phyloP scores from a whole-genome alignment of 495 filamentous ascomycete genomes.

The Cudoniella acicularis region DNA sequence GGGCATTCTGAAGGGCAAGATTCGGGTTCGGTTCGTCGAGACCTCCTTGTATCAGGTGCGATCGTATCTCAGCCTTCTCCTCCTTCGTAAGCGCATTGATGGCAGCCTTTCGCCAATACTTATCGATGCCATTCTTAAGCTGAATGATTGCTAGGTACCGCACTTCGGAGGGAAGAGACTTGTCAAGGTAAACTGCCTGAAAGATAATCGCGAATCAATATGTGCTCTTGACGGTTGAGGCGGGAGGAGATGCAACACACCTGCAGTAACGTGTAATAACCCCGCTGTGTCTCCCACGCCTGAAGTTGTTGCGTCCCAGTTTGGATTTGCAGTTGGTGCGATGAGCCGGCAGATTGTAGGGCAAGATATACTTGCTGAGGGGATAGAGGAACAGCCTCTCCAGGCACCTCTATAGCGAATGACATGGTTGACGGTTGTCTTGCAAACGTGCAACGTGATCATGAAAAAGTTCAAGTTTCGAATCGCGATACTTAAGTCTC shows the following conservation, averaged over 20 bases:
- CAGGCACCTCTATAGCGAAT: slow-evolving; percentile 51
- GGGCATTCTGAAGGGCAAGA: slow-evolving; percentile 79
- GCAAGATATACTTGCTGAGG: slow-evolving; percentile 67
- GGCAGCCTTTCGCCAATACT: slow-evolving; percentile 80
- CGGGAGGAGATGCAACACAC: slow-evolving; percentile 33
- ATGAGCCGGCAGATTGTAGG: slow-evolving; percentile 68
- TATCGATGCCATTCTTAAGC: slow-evolving; percentile 93
- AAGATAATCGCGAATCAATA: slow-evolving; percentile 3
- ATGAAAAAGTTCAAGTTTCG: background rate
- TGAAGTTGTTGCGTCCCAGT: slow-evolving; percentile 79
- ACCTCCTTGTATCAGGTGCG: slow-evolving; percentile 65
- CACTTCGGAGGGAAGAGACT: slow-evolving; percentile 64
- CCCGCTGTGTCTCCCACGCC: slow-evolving; percentile 72
- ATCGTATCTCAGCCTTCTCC: slow-evolving; percentile 72
- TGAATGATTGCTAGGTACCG: slow-evolving; percentile 90
- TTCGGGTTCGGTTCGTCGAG: slow-evolving; percentile 67
- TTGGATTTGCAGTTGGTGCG: slow-evolving; percentile 68
- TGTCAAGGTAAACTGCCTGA: slow-evolving; percentile 76
- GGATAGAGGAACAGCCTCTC: slow-evolving; percentile 49
- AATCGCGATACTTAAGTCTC: background rate
- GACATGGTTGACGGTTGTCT: slow-evolving; percentile 34
- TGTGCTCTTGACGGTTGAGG: slow-evolving; percentile 18
- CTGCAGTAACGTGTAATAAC: slow-evolving; percentile 80
- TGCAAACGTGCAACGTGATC: background rate
- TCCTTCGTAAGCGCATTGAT: slow-evolving; percentile 66